Percentiles rank a stretch among this genome's conserved stretches.
Conservation (phyloP, 192 early-diverging fungal species). For the Allomyces macrogynus region DNA sequence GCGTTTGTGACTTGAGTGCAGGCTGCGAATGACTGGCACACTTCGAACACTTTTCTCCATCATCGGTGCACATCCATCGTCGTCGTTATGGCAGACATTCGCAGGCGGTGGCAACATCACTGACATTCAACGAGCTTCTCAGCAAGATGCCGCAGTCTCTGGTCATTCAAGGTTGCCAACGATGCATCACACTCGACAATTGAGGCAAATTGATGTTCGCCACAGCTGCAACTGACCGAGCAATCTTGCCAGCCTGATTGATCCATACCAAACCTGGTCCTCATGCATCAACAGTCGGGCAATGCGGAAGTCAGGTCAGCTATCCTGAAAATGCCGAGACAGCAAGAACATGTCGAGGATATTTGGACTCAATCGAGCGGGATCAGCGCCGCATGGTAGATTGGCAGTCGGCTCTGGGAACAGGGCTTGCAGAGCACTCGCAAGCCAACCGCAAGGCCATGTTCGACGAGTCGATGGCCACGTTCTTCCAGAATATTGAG, state of each 20-base stretch:
- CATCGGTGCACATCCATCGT: too few relatives aligned
- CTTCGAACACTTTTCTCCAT: too few relatives aligned
- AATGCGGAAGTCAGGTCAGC: conserved; percentile 29
- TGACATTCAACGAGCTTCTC: too few relatives aligned
- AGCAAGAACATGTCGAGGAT: not conserved
- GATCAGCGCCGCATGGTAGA: conserved; percentile 4
- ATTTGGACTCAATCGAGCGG: conserved; percentile 1
- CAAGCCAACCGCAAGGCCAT: conserved; percentile 12
- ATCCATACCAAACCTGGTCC: too few relatives aligned
- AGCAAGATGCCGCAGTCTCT: conserved; percentile 3
- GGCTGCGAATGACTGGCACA: too few relatives aligned
- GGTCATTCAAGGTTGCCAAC: conserved; percentile 2
- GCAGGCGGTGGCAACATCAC: too few relatives aligned
- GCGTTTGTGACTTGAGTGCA: too few relatives aligned
- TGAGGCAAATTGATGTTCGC: not conserved
- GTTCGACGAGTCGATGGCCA: conserved; percentile 23
- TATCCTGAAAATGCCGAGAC: conserved; percentile 3
- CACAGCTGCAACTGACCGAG: not conserved
- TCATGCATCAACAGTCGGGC: conserved; percentile 16
- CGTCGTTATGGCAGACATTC: too few relatives aligned
- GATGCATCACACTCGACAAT: too few relatives aligned
- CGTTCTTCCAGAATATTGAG: conserved; percentile 30
- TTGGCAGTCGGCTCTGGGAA: conserved; percentile 34
- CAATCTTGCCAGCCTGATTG: not conserved
- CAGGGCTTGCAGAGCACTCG: conserved; percentile 31